Conservation (phyloP, 805 yeast species). For the Sungouiozyma intestinalis region DNA sequence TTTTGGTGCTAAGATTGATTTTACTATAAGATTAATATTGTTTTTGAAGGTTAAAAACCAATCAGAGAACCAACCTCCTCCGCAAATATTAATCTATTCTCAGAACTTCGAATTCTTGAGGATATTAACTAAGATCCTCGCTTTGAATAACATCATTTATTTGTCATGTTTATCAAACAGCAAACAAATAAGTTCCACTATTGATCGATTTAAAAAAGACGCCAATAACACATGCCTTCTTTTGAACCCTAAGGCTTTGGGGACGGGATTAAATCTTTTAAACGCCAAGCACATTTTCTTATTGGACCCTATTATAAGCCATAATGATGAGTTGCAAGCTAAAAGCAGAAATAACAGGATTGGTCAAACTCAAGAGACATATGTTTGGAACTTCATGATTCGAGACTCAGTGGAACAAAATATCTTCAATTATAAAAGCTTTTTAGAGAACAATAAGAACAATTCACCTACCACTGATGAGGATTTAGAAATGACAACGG, state of each 20-base stretch:
- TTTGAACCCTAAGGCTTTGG: conserved; percentile 75
- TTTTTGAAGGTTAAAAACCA: conserved; percentile 48
- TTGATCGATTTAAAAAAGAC: conserved; percentile 48
- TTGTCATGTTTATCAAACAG: conserved; percentile 38
- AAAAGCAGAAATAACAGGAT: conserved; percentile 86
- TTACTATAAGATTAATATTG: conserved; percentile 60
- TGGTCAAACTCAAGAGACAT: conserved; percentile 74
- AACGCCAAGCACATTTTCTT: conserved; percentile 89
- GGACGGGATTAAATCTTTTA: conserved; percentile 81
- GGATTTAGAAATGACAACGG: background rate
- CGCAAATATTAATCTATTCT: conserved; percentile 79
- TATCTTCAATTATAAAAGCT: conserved; percentile 38
- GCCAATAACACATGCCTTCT: conserved; percentile 69
- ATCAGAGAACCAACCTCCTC: conserved; percentile 27
- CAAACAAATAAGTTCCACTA: conserved; percentile 13
- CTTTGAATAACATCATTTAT: conserved; percentile 43
- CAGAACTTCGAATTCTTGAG: conserved; percentile 76
- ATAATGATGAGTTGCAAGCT: conserved; percentile 84
- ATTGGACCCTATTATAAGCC: conserved; percentile 86
- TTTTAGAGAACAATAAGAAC: conserved; percentile 16
- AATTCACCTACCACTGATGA: background rate
- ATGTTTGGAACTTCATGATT: conserved; percentile 87
- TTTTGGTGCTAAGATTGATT: conserved; percentile 83
- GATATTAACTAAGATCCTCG: conserved; percentile 56
- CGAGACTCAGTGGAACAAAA: conserved; percentile 83